Conservation (phyloP, 352 stramenopile species). For the Peronosclerospora sorghi region DNA sequence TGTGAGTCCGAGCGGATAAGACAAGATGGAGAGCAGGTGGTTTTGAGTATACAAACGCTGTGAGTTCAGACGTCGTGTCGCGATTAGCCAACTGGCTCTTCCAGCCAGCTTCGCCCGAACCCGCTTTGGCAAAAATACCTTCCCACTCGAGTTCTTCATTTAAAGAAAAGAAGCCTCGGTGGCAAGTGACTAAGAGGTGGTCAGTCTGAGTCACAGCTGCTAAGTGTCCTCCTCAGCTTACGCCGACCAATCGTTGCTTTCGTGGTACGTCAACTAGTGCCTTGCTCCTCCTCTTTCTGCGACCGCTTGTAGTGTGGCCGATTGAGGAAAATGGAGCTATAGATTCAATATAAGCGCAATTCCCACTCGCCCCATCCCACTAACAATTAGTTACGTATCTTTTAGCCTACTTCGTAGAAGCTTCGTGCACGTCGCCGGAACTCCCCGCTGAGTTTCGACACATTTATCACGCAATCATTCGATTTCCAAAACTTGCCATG, state of each 20-base stretch:
- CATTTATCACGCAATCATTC: conserved; percentile 15
- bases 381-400: conserved; percentile 1
- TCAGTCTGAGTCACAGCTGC: not conserved
- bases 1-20: conserved; percentile 4
- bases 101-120: not conserved
- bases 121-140: conserved; percentile 18
- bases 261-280: conserved; percentile 10
- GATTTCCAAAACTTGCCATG: conserved; percentile 31
- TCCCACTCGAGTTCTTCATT: conserved; percentile 13
- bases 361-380: not conserved
- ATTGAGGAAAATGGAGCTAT: conserved; percentile 1
- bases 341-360: conserved; percentile 1
- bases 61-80: conserved; percentile 7
- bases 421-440: conserved; percentile 14
- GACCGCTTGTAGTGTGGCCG: conserved; percentile 2
- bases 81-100: conserved; percentile 28
- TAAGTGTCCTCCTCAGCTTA: not conserved
- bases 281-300: conserved; percentile 1
- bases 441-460: conserved; percentile 14
- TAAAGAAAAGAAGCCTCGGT: conserved; percentile 14
- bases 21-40: conserved; percentile 11
- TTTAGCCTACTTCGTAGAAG: not conserved
- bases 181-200: conserved; percentile 7
- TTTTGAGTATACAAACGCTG: conserved; percentile 11
- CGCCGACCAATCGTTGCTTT: conserved; percentile 10